Conservation (phyloP, 208 protist species). For the Leishmania gerbilli region DNA sequence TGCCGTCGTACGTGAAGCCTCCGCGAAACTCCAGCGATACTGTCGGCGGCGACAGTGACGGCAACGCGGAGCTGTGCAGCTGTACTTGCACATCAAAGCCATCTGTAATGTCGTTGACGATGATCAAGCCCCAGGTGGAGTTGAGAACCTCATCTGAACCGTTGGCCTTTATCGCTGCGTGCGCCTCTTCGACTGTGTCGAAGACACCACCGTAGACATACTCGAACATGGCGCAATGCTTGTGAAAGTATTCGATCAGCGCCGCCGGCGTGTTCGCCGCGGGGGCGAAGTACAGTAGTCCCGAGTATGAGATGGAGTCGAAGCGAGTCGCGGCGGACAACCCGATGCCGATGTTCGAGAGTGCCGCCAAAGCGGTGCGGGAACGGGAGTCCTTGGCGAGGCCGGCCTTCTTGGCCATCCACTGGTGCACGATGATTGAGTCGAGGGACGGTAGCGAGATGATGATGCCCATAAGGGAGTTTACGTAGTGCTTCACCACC, state of each 20-base stretch:
- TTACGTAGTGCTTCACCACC: conserved; percentile 36
- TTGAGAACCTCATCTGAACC: conserved; percentile 11
- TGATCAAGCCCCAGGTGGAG: conserved; percentile 33
- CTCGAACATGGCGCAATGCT: conserved; percentile 33
- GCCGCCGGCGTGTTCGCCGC: conserved; percentile 38
- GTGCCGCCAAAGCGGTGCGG: conserved; percentile 29
- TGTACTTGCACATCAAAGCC: conserved; percentile 70
- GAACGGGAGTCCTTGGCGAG: conserved; percentile 18
- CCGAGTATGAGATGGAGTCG: conserved; percentile 55
- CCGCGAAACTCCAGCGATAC: conserved; percentile 45
- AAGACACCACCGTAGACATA: conserved; percentile 74
- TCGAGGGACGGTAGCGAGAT: conserved; percentile 49
- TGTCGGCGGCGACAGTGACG: conserved; percentile 23
- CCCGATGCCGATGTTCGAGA: conserved; percentile 35
- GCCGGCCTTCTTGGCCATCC: conserved; percentile 55
- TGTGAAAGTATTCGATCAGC: conserved; percentile 43
- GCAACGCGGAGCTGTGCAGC: conserved; percentile 59
- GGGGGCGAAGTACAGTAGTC: conserved; percentile 61
- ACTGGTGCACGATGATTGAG: conserved; percentile 60
- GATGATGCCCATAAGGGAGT: conserved; percentile 19
- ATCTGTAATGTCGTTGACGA: conserved; percentile 37
- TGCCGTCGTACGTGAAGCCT: conserved; percentile 45
- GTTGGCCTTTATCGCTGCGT: conserved; percentile 34
- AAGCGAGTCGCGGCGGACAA: conserved; percentile 45
- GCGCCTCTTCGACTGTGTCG: conserved; percentile 54